Conservation (phyloP, 768 basidiomycete genomes). For the Chalciporus piperatus region DNA sequence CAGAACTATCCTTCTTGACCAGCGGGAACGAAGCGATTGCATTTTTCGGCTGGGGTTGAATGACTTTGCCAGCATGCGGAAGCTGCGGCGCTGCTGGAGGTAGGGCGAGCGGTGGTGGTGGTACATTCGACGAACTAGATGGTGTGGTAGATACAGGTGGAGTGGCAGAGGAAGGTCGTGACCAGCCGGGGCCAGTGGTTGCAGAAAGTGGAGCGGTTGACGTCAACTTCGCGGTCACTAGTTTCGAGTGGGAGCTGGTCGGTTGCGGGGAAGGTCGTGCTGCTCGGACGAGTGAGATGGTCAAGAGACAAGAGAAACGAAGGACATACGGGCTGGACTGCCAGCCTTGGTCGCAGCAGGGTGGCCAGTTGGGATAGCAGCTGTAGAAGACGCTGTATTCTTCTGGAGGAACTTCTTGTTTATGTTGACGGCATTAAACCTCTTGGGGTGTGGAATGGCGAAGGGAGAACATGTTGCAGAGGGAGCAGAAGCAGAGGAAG, state of each 20-base stretch:
- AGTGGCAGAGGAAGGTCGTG: constrained; percentile 71
- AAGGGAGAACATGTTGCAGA: constrained; percentile 22
- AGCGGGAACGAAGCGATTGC: constrained; percentile 32
- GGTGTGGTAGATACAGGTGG: constrained; percentile 57
- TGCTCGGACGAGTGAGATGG: constrained; percentile 27
- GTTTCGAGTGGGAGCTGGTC: constrained; percentile 65
- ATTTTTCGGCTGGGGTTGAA: constrained; percentile 58
- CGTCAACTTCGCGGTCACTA: constrained; percentile 87
- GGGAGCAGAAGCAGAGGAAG: constrained; percentile 1
- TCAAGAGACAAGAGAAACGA: neutral
- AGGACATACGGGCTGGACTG: constrained; percentile 49
- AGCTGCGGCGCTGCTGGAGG: constrained; percentile 45
- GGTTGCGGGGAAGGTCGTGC: constrained; percentile 58
- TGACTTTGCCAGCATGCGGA: constrained; percentile 60
- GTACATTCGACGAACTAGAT: constrained; percentile 39
- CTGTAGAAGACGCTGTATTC: constrained; percentile 58
- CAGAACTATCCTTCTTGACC: constrained; percentile 30
- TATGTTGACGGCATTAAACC: constrained; percentile 87
- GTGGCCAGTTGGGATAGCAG: constrained; percentile 42
- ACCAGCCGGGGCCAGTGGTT: constrained; percentile 68
- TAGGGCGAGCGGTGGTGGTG: constrained; percentile 45
- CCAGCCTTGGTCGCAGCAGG: constrained; percentile 46
- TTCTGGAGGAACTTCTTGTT: constrained; percentile 97
- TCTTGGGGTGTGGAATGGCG: constrained; percentile 62
- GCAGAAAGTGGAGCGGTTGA: constrained; percentile 57